phyloP scores from a whole-genome alignment of 129 eudicot species.

The Helianthus annuus region HanXRQr2.0-SUNRISE NC_035438.2:2921413-2921912 shows the following conservation, averaged over 20 bases:
- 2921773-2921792: too few relatives aligned
- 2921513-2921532: background rate
- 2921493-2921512: background rate
- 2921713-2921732: background rate
- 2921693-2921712: constrained; percentile 6
- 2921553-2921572: constrained; percentile 19
- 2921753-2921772: too few relatives aligned
- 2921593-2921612: background rate
- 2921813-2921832: too few relatives aligned
- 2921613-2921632: background rate
- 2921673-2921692: background rate
- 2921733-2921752: too few relatives aligned
- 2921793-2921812: too few relatives aligned
- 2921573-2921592: constrained; percentile 8
- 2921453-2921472: background rate
- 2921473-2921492: too few relatives aligned
- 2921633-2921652: constrained; percentile 10
- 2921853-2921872: too few relatives aligned
- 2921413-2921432: background rate
- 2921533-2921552: background rate
- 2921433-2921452: background rate
- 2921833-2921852: too few relatives aligned
- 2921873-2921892: too few relatives aligned
- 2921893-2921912: too few relatives aligned
- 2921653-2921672: background rate